Base-by-base conservation (phyloP, 352 stramenopile species). In the Phytopythium montanum region DNA sequence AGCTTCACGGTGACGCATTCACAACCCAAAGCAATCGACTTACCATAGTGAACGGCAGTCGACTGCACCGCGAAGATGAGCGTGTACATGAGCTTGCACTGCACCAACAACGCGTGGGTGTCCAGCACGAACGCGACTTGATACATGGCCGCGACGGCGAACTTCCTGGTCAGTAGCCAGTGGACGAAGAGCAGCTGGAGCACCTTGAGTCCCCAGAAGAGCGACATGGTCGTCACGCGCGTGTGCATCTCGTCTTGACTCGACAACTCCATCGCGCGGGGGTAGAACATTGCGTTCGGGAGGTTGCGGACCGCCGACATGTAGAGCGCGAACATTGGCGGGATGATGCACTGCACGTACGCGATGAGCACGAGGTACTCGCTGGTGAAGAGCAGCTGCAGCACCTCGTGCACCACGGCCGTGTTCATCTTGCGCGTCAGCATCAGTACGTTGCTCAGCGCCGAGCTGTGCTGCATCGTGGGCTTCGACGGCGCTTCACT, bases 111-210 rank as follows among this genome's bases (percentile, higher is more conserved):
- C 16, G 60, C 65, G 3, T 76, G 69, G 0, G 52, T 68, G 41
- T 85, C 69, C 19, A 81, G 53, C 33, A 85, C 75, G 41, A 85
- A 85, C 19, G 62, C 71, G 16, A 83, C 56, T n/a, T 79, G 70
- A 14, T 75, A 75, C 12, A 85, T 55, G 1, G 65, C 60, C 23
- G 67, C 67, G 8, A 74, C 25, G 3, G 59, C 59, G 33, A 74
- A 74, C 5, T 61, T 61, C 18, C 54, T 62, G 1, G 61, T 38
- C 21, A 74, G 59, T 28, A 71, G 62, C 2, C 64, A 36, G 59
- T 74, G 67, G 23, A 74, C 25, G 19, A 21, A 46, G 5, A 66
- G 21, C 10, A 70, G 36, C 5, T 71, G n/a, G 0, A 49, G 2
- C 4, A 74, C 19, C 44, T 71, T 59, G 8, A 74, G 41, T 0